These are phyloP conservation scores for Penicillium nordicum DNA, from an alignment of 2,329 filamentous ascomycete species.

Conservation along the genomic window DNA sequence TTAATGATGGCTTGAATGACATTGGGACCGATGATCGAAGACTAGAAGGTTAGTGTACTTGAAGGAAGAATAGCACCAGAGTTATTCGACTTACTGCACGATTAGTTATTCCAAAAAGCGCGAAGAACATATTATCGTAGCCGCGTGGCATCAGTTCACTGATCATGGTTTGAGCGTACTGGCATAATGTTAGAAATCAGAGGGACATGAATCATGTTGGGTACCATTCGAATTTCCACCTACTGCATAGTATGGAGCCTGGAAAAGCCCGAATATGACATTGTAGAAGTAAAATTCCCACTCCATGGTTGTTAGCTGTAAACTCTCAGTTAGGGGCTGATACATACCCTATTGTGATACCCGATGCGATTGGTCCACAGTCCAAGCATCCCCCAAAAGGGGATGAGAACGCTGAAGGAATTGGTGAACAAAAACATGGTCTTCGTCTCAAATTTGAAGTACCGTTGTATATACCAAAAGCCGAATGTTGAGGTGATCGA, in stretches of 20 bases:
- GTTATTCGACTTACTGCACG: constrained; percentile 35
- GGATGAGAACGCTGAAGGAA: constrained; percentile 42
- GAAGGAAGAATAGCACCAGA: neutral
- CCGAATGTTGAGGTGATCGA: constrained; percentile 42
- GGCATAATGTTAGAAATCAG: neutral
- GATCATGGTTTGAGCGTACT: constrained; percentile 46
- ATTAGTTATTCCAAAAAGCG: constrained; percentile 45
- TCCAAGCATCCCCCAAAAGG: constrained; percentile 44
- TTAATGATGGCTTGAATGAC: constrained; percentile 46
- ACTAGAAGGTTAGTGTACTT: constrained; percentile 25
- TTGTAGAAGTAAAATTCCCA: constrained; percentile 47
- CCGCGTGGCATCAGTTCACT: constrained; percentile 43
- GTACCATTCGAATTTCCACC: neutral
- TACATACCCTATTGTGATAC: constrained; percentile 37
- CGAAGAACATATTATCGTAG: constrained; percentile 47
- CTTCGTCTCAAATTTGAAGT: constrained; percentile 42
- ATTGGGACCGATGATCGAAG: constrained; percentile 44
- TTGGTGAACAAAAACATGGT: constrained; percentile 44
- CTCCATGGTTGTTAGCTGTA: constrained; percentile 16
- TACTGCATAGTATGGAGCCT: constrained; percentile 44
- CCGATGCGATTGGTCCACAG: constrained; percentile 40
- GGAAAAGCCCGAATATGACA: constrained; percentile 42
- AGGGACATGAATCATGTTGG: neutral
- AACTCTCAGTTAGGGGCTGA: neutral
- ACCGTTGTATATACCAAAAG: constrained; percentile 44